Conservation (phyloP, 257 asterid species). For the Solanum habrochaites region DNA sequence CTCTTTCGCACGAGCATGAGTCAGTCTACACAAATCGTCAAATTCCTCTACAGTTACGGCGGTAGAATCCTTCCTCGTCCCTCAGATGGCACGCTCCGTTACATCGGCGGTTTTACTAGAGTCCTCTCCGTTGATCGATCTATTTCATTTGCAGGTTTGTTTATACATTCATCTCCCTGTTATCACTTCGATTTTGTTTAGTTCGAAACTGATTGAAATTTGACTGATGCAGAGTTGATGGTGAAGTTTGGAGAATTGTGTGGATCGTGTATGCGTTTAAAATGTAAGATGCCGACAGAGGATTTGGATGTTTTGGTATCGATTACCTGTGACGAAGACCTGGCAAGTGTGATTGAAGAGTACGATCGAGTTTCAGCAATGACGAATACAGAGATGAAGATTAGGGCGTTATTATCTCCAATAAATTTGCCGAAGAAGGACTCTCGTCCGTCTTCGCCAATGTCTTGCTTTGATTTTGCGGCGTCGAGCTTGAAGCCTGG, state of each 20-base stretch:
- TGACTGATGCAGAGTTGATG: constrained; percentile 35
- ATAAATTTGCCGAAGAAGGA: constrained; percentile 28
- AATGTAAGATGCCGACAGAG: constrained; percentile 65
- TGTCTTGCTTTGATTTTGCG: constrained; percentile 51
- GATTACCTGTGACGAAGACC: constrained; percentile 63
- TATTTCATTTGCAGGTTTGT: constrained; percentile 15
- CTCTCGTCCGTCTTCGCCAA: constrained; percentile 61
- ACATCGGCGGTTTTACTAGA: constrained; percentile 70
- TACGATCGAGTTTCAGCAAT: constrained; percentile 39
- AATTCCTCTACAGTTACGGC: constrained; percentile 75
- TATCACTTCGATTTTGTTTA: neutral
- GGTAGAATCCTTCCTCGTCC: constrained; percentile 64
- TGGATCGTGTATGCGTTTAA: constrained; percentile 53
- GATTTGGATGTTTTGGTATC: constrained; percentile 71
- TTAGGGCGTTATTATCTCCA: constrained; percentile 62
- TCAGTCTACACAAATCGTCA: constrained; percentile 18
- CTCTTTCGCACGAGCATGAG: constrained; percentile 14
- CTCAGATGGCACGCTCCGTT: constrained; percentile 64
- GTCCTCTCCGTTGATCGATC: constrained; percentile 52
- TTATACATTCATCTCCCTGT: neutral
- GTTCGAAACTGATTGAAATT: neutral
- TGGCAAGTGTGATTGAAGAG: constrained; percentile 43
- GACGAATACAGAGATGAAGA: constrained; percentile 29
- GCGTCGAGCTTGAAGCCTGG: constrained; percentile 1
- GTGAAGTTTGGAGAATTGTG: constrained; percentile 67